A percentile compares a stretch with the other conserved stretches of the same genome.
Conservation (phyloP, 2,329 filamentous ascomycete species). For the Juglanconis juglandina region DNA sequence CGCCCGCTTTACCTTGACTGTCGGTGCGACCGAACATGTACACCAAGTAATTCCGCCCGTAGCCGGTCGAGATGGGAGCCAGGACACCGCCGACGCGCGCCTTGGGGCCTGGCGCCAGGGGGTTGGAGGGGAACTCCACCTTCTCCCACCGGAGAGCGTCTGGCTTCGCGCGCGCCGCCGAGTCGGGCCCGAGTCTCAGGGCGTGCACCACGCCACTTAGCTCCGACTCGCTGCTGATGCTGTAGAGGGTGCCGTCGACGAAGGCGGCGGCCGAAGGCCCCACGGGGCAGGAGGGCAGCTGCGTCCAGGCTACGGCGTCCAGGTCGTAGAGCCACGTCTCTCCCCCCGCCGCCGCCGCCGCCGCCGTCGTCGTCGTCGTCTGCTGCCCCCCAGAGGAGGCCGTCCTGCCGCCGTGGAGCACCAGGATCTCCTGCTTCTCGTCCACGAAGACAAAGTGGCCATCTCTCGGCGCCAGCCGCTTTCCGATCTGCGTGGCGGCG, state of each 20-base stretch:
- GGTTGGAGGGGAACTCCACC: conserved; percentile 34
- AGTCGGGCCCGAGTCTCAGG: conserved; percentile 30
- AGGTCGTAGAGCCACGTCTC: conserved; percentile 53
- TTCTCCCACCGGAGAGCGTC: conserved; percentile 33
- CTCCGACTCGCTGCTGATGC: conserved; percentile 35
- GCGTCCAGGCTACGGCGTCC: conserved; percentile 44
- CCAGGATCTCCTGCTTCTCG: conserved; percentile 44
- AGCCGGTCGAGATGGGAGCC: conserved; percentile 45
- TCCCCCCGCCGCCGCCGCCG: conserved; percentile 20
- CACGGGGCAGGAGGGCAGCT: conserved; percentile 42
- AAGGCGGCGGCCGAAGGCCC: conserved; percentile 39
- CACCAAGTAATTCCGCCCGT: conserved; percentile 49
- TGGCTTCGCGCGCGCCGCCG: conserved; percentile 29
- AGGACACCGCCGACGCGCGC: conserved; percentile 41
- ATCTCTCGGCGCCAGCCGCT: conserved; percentile 27
- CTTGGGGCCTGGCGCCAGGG: conserved; percentile 37
- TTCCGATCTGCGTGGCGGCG: conserved; percentile 29
- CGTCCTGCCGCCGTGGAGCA: conserved; percentile 46
- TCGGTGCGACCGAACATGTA: conserved; percentile 43
- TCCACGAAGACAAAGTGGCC: conserved; percentile 36
- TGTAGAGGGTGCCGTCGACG: conserved; percentile 42
- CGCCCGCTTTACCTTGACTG: conserved; percentile 6
- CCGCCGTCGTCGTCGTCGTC: conserved; percentile 4
- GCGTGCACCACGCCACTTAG: conserved; percentile 34
- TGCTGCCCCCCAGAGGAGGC: background rate